Base-by-base conservation (phyloP, 73 alveolate species). In the Durusdinium trenchii region DNA sequence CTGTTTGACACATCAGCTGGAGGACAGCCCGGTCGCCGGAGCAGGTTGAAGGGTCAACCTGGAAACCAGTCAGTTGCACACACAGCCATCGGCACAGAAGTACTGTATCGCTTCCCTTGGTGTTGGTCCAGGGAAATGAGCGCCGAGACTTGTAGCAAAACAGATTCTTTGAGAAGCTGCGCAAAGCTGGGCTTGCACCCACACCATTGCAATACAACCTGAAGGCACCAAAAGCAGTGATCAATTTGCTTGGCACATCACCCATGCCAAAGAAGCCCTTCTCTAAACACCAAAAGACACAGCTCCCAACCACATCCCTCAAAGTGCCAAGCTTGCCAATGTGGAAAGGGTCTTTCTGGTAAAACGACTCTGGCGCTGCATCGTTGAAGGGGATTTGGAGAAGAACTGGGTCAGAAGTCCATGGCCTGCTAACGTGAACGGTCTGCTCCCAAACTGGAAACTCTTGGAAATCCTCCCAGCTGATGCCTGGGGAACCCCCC, bases 291-390 rank as follows among this genome's bases (percentile, higher is more conserved):
- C 54, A 43, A 14, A 76, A 42, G 7, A 76, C 40, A 4, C 7
- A 2, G 42, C 42, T 4, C n/a, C 43, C 87, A 32, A 43, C 36
- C 30, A 76, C 2, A 3, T 76, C 87, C 26, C 87, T 6, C 3
- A 76, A 47, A 40, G 14, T 36, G 20, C 87, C 87, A 3, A 76
- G 38, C 87, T 76, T 76, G 18, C 87, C 54, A 16, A 43, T 76
- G 60, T 76, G 87, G 61, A 76, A 76, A 76, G 87, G 87, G 61
- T 76, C 87, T 42, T 76, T 38, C 5, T 60, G 57, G 60, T 76
- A 76, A 2, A 76, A 38, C 42, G 61, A 47, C 40, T 76, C 87
- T 4, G 57, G 87, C 62, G 30, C 60, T 38, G 20, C 40, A 10
- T 42, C 2, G 61, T 76, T 60, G 43, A 76, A 76, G 2, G 87